phyloP scores from a whole-genome alignment of 768 basidiomycete species.

The Phlegmacium glaucopus region DNA sequence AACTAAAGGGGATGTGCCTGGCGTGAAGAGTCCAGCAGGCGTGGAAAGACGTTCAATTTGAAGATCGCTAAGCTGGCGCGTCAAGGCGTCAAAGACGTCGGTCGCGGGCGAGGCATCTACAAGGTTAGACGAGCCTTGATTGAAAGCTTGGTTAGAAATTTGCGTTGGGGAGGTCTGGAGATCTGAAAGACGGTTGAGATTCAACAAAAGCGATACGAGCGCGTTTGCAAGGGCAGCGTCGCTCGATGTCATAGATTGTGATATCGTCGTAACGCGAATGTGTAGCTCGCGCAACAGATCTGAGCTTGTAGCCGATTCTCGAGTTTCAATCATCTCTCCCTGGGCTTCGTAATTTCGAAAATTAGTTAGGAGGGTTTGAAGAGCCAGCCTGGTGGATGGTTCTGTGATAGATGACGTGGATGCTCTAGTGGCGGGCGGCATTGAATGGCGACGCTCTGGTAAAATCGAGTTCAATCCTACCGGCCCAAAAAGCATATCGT shows the following conservation, averaged over 20 bases:
- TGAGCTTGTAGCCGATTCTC: slow-evolving; percentile 37
- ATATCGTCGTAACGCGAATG: slow-evolving; percentile 46
- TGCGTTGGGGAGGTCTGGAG: slow-evolving; percentile 29
- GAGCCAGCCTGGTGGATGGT: slow-evolving; percentile 45
- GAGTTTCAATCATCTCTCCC: slow-evolving; percentile 46
- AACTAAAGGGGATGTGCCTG: slow-evolving; percentile 41
- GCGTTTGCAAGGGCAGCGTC: slow-evolving; percentile 66
- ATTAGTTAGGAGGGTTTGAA: slow-evolving; percentile 61
- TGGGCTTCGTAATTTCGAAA: slow-evolving; percentile 47
- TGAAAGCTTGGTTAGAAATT: slow-evolving; percentile 8
- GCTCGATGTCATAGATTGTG: slow-evolving; percentile 36
- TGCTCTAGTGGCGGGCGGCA: slow-evolving; percentile 50
- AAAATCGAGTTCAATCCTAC: slow-evolving; percentile 51
- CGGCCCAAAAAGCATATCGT: slow-evolving; percentile 58
- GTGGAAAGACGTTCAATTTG: slow-evolving; percentile 54
- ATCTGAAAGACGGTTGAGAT: slow-evolving; percentile 62
- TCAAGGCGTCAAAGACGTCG: slow-evolving; percentile 58
- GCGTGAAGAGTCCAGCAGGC: slow-evolving; percentile 31
- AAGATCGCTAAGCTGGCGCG: slow-evolving; percentile 64
- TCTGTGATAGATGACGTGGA: slow-evolving; percentile 26
- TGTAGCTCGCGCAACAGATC: slow-evolving; percentile 60
- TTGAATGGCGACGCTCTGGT: slow-evolving; percentile 58
- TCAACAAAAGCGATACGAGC: slow-evolving; percentile 64
- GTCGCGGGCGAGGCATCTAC: slow-evolving; percentile 25
- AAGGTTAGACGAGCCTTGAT: slow-evolving; percentile 11